phyloP scores from a whole-genome alignment of 805 yeast genomes.

The Metschnikowia anglica region DNA sequence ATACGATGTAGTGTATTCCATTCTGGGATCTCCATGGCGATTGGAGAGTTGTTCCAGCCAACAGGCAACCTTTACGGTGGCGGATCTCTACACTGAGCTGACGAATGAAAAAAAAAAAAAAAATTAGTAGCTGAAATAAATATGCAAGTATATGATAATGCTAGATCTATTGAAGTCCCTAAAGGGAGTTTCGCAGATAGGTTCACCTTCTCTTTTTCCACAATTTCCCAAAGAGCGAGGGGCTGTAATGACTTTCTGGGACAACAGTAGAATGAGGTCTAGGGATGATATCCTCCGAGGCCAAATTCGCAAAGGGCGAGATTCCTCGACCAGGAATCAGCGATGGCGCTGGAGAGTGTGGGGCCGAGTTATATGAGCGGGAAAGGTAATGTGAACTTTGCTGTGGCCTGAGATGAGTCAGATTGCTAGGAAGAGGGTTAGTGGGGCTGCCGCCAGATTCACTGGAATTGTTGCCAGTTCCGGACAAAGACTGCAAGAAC shows the following conservation, averaged over 20 bases:
- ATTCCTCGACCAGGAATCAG: conserved; percentile 7
- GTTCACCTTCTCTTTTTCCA: conserved; percentile 23
- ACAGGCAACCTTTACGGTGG: neutral
- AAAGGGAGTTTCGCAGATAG: neutral
- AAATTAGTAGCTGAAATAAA: neutral
- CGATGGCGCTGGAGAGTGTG: conserved; percentile 16
- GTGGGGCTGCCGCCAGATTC: conserved; percentile 14
- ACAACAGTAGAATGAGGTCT: conserved; percentile 12
- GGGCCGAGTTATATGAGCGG: conserved; percentile 15
- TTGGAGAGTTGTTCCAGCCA: too few relatives aligned
- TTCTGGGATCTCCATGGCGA: too few relatives aligned
- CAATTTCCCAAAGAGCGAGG: conserved; percentile 20
- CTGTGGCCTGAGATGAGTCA: conserved; percentile 12
- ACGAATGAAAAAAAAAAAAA: too few relatives aligned
- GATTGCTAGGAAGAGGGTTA: conserved; percentile 5
- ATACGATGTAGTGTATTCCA: too few relatives aligned
- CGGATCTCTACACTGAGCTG: neutral
- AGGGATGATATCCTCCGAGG: conserved; percentile 8
- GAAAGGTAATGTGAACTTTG: conserved; percentile 12
- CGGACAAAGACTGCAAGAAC: conserved; percentile 11
- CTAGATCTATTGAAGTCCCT: neutral
- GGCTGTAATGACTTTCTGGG: conserved; percentile 11
- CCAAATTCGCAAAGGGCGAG: conserved; percentile 7
- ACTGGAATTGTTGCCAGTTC: conserved; percentile 10
- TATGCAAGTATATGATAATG: conserved; percentile 5